Percentiles rank a stretch among this genome's conserved stretches.
These are phyloP conservation scores for Raddia guianensis DNA, from an alignment of 176 grass and related monocot genomes.

Conservation along the genomic window DNA sequence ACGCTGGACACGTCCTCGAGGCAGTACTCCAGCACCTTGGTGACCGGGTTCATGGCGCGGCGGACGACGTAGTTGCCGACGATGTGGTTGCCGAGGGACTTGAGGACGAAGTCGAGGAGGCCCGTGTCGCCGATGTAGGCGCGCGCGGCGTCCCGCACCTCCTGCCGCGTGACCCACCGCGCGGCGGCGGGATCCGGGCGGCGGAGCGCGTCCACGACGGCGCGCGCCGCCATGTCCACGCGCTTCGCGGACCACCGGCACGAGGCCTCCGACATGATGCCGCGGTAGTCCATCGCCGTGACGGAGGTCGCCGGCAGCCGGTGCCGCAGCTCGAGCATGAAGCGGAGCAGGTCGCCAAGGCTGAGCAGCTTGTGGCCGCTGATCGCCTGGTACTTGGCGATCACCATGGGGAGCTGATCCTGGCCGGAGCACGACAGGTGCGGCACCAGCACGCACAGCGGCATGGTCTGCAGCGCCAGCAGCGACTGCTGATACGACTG, in stretches of 20 bases:
- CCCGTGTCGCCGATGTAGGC: conserved; percentile 86
- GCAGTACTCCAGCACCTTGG: conserved; percentile 92
- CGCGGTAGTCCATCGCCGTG: conserved; percentile 67
- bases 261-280: conserved; percentile 66
- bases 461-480: conserved; percentile 57
- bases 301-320: conserved; percentile 55
- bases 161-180: conserved; percentile 88
- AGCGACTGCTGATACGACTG: conserved; percentile 74
- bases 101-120: conserved; percentile 89
- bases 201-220: conserved; percentile 88
- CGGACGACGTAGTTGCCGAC: conserved; percentile 86
- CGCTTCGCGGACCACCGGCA: conserved; percentile 90
- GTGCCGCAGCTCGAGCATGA: conserved; percentile 84
- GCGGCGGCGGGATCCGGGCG: conserved; percentile 39
- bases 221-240: conserved; percentile 79
- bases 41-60: conserved; percentile 85
- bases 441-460: conserved; percentile 62
- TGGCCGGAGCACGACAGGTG: conserved; percentile 54
- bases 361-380: conserved; percentile 61
- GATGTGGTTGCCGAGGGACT: conserved; percentile 88
- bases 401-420: conserved; percentile 57
- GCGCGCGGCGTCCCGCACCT: conserved; percentile 86
- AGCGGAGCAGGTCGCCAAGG: conserved; percentile 72
- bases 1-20: conserved; percentile 85
- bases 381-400: conserved; percentile 82